These are phyloP conservation scores for Cladobotryum protrusum DNA, from an alignment of 2,329 filamentous ascomycete species.

Conservation along the genomic window DNA sequence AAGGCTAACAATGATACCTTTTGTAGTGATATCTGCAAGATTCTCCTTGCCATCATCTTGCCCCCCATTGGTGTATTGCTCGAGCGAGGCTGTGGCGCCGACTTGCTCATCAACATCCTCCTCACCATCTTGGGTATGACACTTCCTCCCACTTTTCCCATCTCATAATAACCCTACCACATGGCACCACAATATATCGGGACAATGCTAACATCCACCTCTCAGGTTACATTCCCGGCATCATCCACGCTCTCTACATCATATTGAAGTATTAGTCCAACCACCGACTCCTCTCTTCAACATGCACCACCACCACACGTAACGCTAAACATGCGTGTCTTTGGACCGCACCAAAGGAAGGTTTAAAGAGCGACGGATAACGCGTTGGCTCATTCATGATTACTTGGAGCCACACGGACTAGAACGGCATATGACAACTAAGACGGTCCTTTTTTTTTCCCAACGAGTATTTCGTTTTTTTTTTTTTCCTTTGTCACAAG, in stretches of 20 bases:
- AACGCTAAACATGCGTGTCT: too few species aligned
- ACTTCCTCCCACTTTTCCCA: constrained; percentile 31
- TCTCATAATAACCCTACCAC: too few species aligned
- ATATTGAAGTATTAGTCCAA: constrained; percentile 73
- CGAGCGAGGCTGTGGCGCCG: constrained; percentile 80
- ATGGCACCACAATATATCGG: too few species aligned
- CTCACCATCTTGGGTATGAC: constrained; percentile 64
- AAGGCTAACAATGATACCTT: constrained; percentile 4
- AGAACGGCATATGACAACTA: too few species aligned
- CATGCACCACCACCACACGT: too few species aligned
- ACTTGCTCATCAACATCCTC: constrained; percentile 88
- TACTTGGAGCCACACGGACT: too few species aligned
- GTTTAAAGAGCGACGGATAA: too few species aligned
- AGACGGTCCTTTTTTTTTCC: constrained; percentile 1
- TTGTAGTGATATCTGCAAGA: constrained; percentile 53
- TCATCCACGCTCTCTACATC: constrained; percentile 92
- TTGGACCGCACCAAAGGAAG: too few species aligned
- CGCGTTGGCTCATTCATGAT: too few species aligned
- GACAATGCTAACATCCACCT: constrained; percentile 11
- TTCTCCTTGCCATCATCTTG: constrained; percentile 81
- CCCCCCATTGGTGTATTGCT: constrained; percentile 91
- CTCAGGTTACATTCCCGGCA: constrained; percentile 62
- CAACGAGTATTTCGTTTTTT: not conserved
- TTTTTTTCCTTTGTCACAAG: not conserved
- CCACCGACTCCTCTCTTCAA: not conserved